A percentile compares a stretch with the other conserved stretches of the same genome.
These are phyloP conservation scores for Ochetophila trinervis DNA, from an alignment of 306 rosid genomes.

Conservation along the genomic window DNA sequence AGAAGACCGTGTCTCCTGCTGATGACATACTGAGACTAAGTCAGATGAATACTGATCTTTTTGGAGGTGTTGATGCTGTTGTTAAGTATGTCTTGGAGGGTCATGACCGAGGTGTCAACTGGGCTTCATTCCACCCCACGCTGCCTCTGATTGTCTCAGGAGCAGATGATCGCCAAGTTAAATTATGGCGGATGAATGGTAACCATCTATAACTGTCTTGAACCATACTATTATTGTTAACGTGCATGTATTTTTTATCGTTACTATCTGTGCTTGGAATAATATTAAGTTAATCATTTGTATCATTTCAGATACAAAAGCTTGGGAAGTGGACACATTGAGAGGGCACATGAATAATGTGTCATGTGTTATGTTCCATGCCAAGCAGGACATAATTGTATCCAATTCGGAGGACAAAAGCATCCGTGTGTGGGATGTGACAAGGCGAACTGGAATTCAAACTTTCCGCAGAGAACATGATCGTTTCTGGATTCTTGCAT, in stretches of 20 bases:
- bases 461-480: conserved; percentile 96
- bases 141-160: conserved; percentile 95
- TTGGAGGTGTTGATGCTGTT: conserved; percentile 90
- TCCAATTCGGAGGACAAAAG: conserved; percentile 98
- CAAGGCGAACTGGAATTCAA: conserved; percentile 90
- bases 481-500: conserved; percentile 93
- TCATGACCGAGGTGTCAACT: conserved; percentile 95
- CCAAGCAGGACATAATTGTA: conserved; percentile 90
- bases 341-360: conserved; percentile 98
- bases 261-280: neutral
- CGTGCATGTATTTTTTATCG: neutral
- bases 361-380: conserved; percentile 94
- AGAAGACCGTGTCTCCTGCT: conserved; percentile 88
- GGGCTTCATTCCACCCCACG: conserved; percentile 96
- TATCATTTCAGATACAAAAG: conserved; percentile 77
- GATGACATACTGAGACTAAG: conserved; percentile 85
- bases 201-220: neutral
- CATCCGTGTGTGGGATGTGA: conserved; percentile 93
- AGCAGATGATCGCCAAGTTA: conserved; percentile 96
- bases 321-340: conserved; percentile 98
- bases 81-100: conserved; percentile 97
- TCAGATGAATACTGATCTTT: conserved; percentile 96
- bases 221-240: neutral
- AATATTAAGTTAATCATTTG: too few relatives aligned
- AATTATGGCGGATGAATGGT: conserved; percentile 98